Evolutionary conservation across 495 filamentous ascomycete species (phyloP).

Genomic region (Xylaria intraflava): DNA sequence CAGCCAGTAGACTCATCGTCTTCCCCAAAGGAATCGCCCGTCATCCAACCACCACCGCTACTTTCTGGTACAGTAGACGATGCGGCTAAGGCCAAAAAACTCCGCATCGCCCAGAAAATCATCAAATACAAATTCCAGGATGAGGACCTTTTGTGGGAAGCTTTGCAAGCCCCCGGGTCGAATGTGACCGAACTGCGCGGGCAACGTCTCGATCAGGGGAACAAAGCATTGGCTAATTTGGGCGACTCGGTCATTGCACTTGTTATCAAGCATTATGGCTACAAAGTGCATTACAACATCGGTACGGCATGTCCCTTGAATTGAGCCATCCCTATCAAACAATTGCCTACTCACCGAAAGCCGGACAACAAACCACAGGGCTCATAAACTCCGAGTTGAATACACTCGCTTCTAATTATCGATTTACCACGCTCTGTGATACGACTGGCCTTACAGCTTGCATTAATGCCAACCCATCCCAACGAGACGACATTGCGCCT

Average conservation of each 20-base stretch:
- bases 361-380: neutral
- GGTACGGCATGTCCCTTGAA: neutral
- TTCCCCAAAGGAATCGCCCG: neutral
- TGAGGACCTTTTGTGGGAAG: conserved; percentile 1
- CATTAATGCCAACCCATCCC: neutral
- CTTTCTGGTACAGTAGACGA: neutral
- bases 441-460: neutral
- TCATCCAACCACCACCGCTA: no score
- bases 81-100: neutral
- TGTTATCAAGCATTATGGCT: neutral
- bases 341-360: neutral
- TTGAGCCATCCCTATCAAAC: neutral
- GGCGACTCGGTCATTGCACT: neutral
- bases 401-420: neutral
- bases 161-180: neutral
- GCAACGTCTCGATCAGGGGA: neutral
- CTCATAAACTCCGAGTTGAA: neutral
- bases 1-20: neutral
- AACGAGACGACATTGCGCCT: neutral
- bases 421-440: neutral
- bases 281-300: neutral
- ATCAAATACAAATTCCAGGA: neutral
- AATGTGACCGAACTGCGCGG: neutral
- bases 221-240: neutral
- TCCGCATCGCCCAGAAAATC: neutral